These are phyloP conservation scores for Zoysia japonica DNA, from an alignment of 176 grass and related monocot species.

Conservation along the genomic window DNA sequence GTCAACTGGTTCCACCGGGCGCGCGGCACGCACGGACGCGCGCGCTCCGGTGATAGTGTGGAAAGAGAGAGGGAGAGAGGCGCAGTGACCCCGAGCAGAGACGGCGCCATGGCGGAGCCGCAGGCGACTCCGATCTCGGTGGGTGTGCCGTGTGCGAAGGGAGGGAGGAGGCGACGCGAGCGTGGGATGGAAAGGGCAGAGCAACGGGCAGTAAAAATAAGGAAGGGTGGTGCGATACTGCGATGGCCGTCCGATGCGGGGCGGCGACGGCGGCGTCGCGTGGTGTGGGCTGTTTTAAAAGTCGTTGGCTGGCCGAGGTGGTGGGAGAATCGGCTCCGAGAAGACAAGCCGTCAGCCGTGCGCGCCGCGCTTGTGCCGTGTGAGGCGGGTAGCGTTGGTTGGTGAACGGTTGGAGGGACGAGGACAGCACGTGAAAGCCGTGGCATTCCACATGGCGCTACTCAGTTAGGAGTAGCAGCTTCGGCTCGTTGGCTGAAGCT, in stretches of 20 bases:
- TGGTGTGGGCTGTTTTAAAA: neutral
- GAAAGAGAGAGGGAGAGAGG: neutral
- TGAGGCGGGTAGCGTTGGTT: too few species aligned
- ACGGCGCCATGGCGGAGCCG: slow-evolving; percentile 43
- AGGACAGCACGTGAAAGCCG: too few species aligned
- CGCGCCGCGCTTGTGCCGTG: too few species aligned
- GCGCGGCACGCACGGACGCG: neutral
- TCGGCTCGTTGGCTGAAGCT: neutral
- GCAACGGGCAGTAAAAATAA: slow-evolving; percentile 8
- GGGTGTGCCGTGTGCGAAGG: too few species aligned
- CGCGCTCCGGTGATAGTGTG: too few species aligned
- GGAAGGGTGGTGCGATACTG: neutral
- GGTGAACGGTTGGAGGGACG: too few species aligned
- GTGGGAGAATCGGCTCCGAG: too few species aligned
- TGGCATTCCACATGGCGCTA: neutral
- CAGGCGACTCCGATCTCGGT: slow-evolving; percentile 42
- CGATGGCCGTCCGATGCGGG: neutral
- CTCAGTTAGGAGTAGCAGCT: too few species aligned
- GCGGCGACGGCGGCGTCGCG: neutral
- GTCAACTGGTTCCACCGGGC: neutral
- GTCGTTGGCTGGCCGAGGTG: neutral
- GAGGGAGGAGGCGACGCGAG: neutral
- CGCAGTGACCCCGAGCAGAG: slow-evolving; percentile 48
- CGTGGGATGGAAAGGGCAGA: neutral
- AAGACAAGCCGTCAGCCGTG: too few species aligned